Evolutionary conservation across 106 monocot genomes (phyloP).

Genomic region (Allium sativum): DNA sequence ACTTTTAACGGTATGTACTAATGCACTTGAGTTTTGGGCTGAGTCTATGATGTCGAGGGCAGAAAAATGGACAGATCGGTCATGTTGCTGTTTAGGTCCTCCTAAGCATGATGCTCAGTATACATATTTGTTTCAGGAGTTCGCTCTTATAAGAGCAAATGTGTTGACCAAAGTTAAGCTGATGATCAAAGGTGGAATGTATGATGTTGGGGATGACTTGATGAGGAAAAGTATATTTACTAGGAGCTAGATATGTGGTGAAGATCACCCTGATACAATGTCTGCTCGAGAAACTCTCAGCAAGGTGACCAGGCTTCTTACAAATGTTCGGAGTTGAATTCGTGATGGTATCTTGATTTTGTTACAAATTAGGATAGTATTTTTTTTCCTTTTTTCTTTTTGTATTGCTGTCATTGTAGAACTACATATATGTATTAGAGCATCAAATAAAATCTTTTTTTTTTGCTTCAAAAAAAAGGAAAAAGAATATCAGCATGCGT

Average conservation of each 20-base stretch:
- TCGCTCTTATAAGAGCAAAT: slow-evolving; percentile 53
- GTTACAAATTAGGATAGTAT: background rate
- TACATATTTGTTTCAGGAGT: slow-evolving; percentile 67
- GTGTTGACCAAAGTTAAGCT: slow-evolving; percentile 74
- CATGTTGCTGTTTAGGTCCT: slow-evolving; percentile 33
- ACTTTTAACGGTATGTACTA: slow-evolving; percentile 54
- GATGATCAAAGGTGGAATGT: slow-evolving; percentile 68
- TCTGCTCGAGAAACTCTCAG: slow-evolving; percentile 71
- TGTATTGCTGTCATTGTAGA: too few species aligned
- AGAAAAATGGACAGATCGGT: slow-evolving; percentile 50
- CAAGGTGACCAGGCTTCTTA: slow-evolving; percentile 73
- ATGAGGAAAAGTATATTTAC: slow-evolving; percentile 81
- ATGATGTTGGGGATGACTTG: slow-evolving; percentile 62
- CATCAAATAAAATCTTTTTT: too few species aligned
- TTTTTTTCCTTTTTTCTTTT: background rate
- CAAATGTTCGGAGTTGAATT: slow-evolving; percentile 42
- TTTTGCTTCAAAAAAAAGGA: too few species aligned
- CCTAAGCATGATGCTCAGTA: slow-evolving; percentile 28
- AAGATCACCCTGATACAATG: slow-evolving; percentile 74
- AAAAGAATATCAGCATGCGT: too few species aligned
- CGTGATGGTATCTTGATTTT: slow-evolving; percentile 1
- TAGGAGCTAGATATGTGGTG: slow-evolving; percentile 68
- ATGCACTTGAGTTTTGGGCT: slow-evolving; percentile 49
- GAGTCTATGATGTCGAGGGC: slow-evolving; percentile 52
- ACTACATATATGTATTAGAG: too few species aligned